Evolutionary conservation across 2,329 filamentous ascomycete species (phyloP).

Genomic region (Nigrograna mackinnonii): DNA sequence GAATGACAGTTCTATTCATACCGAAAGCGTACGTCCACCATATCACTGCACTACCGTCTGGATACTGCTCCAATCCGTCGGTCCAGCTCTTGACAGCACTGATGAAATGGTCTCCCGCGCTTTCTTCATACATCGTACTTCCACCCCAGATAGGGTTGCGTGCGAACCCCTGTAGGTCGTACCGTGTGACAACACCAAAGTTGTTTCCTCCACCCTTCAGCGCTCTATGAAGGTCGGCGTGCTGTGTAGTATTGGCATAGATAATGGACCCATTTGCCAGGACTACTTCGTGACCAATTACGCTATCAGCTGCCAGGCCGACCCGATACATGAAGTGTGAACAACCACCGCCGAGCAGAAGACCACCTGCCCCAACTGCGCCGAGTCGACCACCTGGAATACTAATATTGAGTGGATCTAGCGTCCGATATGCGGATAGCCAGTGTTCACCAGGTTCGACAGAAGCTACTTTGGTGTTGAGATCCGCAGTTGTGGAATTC

Average conservation of each 20-base stretch:
- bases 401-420: slow-evolving; percentile 2
- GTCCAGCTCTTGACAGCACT: too few species aligned
- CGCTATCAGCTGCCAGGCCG: slow-evolving; percentile 37
- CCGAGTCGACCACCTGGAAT: slow-evolving; percentile 9
- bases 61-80: not conserved
- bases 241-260: slow-evolving; percentile 17
- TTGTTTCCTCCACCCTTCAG: slow-evolving; percentile 33
- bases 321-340: slow-evolving; percentile 30
- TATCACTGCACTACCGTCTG: not conserved
- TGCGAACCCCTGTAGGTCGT: slow-evolving; percentile 21
- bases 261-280: slow-evolving; percentile 26
- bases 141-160: slow-evolving; percentile 14
- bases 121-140: too few species aligned
- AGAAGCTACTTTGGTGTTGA: slow-evolving; percentile 1
- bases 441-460: slow-evolving; percentile 10
- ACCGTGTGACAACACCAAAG: slow-evolving; percentile 27
- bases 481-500: slow-evolving; percentile 3
- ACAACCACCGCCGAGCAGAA: slow-evolving; percentile 39
- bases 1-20: not conserved
- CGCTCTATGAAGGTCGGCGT: slow-evolving; percentile 41
- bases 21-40: not conserved
- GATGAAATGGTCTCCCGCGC: too few species aligned
- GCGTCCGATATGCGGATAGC: slow-evolving; percentile 7
- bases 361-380: slow-evolving; percentile 32
- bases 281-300: slow-evolving; percentile 30